Conservation (phyloP, 129 eudicot genomes). For the Lonicera japonica region DNA sequence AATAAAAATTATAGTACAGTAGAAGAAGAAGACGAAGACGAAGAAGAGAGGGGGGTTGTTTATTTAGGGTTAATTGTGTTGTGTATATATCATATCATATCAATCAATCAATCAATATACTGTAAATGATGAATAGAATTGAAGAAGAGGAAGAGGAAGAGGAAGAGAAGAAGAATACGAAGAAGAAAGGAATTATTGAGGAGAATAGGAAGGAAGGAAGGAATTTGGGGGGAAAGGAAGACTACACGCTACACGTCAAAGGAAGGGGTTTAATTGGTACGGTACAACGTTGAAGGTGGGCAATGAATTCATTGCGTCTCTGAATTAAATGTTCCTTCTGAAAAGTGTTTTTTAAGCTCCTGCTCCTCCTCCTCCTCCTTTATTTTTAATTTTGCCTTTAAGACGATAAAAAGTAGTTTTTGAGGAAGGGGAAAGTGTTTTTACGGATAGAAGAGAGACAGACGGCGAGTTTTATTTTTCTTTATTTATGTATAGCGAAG, state of each 20-base stretch:
- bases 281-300: neutral
- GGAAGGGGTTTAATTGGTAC: neutral
- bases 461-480: too few relatives aligned
- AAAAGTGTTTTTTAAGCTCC: neutral
- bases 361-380: too few relatives aligned
- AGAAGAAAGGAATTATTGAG: neutral
- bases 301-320: neutral
- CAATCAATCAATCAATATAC: too few relatives aligned
- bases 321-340: neutral
- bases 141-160: too few relatives aligned
- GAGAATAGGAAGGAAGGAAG: slow-evolving; percentile 2
- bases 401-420: too few relatives aligned
- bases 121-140: too few relatives aligned
- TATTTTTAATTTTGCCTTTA: too few relatives aligned
- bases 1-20: neutral
- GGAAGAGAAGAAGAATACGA: too few relatives aligned
- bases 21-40: neutral
- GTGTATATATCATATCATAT: neutral
- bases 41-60: too few relatives aligned
- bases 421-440: too few relatives aligned
- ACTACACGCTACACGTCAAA: slow-evolving; percentile 49
- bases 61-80: neutral
- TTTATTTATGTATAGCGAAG: too few relatives aligned
- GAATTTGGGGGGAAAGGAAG: neutral
- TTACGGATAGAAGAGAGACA: too few relatives aligned